A percentile compares a stretch with the other conserved stretches of the same genome.
These are phyloP conservation scores for Colletotrichum cordylinicola DNA, from an alignment of 2,329 filamentous ascomycete genomes.

Conservation along the genomic window DNA sequence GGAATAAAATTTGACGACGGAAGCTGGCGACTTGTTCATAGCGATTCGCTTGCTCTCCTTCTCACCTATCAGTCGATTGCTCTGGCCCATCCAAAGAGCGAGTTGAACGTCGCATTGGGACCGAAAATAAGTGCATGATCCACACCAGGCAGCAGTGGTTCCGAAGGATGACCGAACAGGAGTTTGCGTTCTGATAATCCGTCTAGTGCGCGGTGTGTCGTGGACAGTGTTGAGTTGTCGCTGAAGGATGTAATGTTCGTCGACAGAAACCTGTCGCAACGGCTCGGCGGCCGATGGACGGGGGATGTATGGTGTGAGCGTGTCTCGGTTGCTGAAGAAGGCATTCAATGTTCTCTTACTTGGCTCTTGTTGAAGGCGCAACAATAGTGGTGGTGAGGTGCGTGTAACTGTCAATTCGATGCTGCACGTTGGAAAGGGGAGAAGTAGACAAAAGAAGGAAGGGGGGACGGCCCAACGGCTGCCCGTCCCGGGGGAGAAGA, in stretches of 20 bases:
- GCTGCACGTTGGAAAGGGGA: background rate
- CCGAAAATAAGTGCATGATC: background rate
- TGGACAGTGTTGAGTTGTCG: background rate
- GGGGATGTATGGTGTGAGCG: background rate
- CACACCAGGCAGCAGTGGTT: background rate
- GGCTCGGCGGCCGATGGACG: background rate
- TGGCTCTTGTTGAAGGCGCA: background rate
- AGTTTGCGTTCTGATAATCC: background rate
- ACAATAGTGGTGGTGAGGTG: background rate
- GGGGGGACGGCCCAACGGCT: background rate
- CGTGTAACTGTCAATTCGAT: background rate
- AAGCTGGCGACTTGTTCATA: background rate
- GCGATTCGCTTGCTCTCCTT: background rate
- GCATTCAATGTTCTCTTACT: background rate
- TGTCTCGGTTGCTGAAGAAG: background rate
- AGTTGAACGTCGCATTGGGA: background rate
- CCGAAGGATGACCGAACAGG: background rate
- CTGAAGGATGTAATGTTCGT: background rate
- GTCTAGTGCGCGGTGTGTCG: background rate
- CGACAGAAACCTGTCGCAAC: background rate
- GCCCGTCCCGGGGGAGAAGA: background rate
- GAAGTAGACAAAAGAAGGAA: background rate
- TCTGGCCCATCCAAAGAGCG: background rate
- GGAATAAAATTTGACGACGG: background rate
- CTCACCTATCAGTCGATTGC: background rate